Evolutionary conservation across 345 rosid species (phyloP), one percentile per base, ranked within the genome.

Genomic region (Rhodamnia argentea): DNA sequence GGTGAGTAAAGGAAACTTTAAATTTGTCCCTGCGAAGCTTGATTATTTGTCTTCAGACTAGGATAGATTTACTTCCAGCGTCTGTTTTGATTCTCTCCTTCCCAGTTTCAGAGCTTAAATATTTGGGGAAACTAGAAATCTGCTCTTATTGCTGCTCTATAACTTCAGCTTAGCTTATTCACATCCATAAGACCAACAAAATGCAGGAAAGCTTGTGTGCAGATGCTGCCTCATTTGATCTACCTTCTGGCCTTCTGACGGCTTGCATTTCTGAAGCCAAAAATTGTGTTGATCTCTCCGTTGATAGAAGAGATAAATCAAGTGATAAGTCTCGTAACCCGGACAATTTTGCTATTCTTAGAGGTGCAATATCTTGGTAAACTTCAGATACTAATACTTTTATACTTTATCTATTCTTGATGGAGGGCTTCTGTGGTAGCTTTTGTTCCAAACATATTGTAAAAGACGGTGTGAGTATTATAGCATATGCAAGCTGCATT

Each of bases 211-310:
- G 95, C 88, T 84, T 96, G 88, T 97, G 99, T 87, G 94, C 99
- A 44, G 99, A 97, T 88, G 98, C 99, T 47, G 99, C 99, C 58
- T 97, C 99, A 75, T 93, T 97, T 94, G 99, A 97, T 86, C 92
- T 97, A 89, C 92, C 95, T 88, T 89, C 98, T 86, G 95, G 87
- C 76, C 92, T 92, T 87, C 89, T 96, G 85, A 89, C 98, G 27
- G 94, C 98, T 85, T 95, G 99, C 92, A 94, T 97, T 85, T 93
- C 96, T 83, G 98, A 96, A 92, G 98, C 98, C 85, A 92, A 94
- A 90, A 93, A 88, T 86, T 97, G 98, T 91, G 90, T 93, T 88
- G 94, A 96, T 89, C 95, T 94, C 87, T 92, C 94, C 82, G 91
- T 92, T 40, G 85, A 89, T 82, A 90, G 98, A 90, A 95, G 91